phyloP scores from a whole-genome alignment of 371 early-diverging fungal genomes.

The Apophysomyces ossiformis region DNA sequence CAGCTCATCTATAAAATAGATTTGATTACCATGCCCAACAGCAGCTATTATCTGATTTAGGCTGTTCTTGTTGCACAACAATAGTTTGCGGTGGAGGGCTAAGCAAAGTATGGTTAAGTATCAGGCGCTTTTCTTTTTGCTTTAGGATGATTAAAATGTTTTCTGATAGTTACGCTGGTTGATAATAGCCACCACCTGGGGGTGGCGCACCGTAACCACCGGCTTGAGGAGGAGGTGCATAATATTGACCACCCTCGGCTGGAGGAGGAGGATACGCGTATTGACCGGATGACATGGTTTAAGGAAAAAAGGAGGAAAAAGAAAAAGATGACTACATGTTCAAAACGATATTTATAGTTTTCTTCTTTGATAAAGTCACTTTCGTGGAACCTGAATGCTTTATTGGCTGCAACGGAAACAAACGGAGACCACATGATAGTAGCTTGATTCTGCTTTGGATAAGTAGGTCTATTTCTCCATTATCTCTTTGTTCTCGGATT shows the following conservation, averaged over 20 bases:
- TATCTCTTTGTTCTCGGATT: too few relatives aligned
- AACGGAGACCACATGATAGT: constrained; percentile 1
- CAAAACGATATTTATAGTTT: background rate
- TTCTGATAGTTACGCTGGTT: background rate
- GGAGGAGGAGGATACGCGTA: constrained; percentile 8
- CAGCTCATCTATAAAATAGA: background rate
- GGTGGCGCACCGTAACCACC: constrained; percentile 7
- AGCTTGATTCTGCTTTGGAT: background rate
- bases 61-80: constrained; percentile 9
- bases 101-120: constrained; percentile 1
- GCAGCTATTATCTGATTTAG: constrained; percentile 6
- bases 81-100: constrained; percentile 6
- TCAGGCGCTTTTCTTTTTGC: background rate
- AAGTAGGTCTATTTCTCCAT: too few relatives aligned
- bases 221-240: constrained; percentile 9
- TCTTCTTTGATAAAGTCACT: background rate
- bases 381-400: constrained; percentile 1
- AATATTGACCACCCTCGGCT: constrained; percentile 5
- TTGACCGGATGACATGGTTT: constrained; percentile 3
- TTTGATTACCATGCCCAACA: constrained; percentile 3
- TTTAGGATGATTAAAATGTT: too few relatives aligned
- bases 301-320: background rate
- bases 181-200: background rate
- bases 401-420: background rate
- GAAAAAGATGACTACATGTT: background rate